These are phyloP conservation scores for Cetraspora pellucida DNA, from an alignment of 192 early-diverging fungal genomes.

Conservation along the genomic window DNA sequence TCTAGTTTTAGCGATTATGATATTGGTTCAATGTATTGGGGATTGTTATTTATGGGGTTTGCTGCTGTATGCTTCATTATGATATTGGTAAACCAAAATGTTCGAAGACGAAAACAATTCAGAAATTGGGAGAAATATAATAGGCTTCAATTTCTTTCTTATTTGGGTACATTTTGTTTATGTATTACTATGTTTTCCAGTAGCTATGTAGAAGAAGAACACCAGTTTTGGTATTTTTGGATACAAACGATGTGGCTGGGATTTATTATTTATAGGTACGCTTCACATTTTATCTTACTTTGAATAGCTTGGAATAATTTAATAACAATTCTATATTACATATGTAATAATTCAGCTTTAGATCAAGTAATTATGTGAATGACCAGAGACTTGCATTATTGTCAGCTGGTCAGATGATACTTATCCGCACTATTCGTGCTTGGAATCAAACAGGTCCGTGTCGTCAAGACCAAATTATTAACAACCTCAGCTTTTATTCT, in stretches of 20 bases:
- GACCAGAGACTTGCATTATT: neutral
- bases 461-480: neutral
- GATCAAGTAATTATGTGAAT: neutral
- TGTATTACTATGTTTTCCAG: conserved; percentile 61
- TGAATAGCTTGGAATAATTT: neutral
- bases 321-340: neutral
- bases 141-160: conserved; percentile 16
- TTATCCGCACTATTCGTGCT: conserved; percentile 43
- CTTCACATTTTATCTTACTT: neutral
- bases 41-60: conserved; percentile 42
- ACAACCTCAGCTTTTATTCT: neutral
- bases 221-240: conserved; percentile 75
- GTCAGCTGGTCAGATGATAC: conserved; percentile 39
- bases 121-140: conserved; percentile 35
- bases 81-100: neutral
- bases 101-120: neutral
- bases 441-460: conserved; percentile 53
- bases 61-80: conserved; percentile 32
- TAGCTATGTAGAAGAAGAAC: conserved; percentile 77
- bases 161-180: conserved; percentile 49
- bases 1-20: conserved; percentile 46
- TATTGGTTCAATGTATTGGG: conserved; percentile 40
- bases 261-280: conserved; percentile 45
- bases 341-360: neutral
- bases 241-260: conserved; percentile 62